These are phyloP conservation scores for Arachis stenosperma DNA, from an alignment of 306 rosid species.

Conservation along the genomic window DNA sequence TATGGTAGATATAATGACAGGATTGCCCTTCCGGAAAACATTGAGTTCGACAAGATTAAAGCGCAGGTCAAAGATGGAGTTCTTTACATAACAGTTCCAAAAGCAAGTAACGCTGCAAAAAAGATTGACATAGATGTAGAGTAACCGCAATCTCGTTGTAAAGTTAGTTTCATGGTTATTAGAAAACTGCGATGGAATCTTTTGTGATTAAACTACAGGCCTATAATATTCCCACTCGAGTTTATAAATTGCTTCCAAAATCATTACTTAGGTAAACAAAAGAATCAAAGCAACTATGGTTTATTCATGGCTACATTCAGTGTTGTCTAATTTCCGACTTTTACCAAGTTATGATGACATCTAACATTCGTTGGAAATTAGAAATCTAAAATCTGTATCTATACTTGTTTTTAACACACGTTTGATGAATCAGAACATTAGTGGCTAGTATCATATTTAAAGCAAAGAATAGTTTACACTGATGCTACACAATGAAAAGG, in stretches of 20 bases:
- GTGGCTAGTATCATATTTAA: neutral
- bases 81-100: constrained; percentile 45
- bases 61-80: constrained; percentile 44
- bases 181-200: too few species aligned
- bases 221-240: too few species aligned
- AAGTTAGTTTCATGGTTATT: too few species aligned
- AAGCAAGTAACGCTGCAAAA: constrained; percentile 28
- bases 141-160: neutral
- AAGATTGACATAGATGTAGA: constrained; percentile 39
- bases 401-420: too few species aligned
- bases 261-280: too few species aligned
- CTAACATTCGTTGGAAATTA: neutral
- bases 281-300: neutral
- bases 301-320: constrained; percentile 16
- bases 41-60: constrained; percentile 43
- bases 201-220: too few species aligned
- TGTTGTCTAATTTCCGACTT: constrained; percentile 4
- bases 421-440: too few species aligned
- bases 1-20: constrained; percentile 42
- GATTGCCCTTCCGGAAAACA: constrained; percentile 38
- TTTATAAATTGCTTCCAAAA: too few species aligned
- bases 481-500: constrained; percentile 6
- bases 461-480: constrained; percentile 15
- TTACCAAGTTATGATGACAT: constrained; percentile 17
- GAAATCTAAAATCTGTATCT: too few species aligned